Conservation (phyloP, 73 alveolate species). For the Paramecium sexaurelia region DNA sequence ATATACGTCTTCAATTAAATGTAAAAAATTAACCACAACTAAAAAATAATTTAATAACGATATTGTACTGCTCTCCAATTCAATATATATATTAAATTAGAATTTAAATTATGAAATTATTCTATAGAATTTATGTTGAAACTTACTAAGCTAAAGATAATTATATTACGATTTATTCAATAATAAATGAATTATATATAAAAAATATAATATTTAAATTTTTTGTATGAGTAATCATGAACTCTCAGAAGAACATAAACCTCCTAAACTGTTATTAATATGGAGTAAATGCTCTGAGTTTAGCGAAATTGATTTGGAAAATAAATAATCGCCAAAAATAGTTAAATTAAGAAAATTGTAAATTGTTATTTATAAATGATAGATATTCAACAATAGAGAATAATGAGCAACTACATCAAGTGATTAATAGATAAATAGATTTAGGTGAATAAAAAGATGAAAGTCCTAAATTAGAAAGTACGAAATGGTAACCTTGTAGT, state of each 20-base stretch:
- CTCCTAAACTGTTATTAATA: background rate
- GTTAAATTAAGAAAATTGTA: background rate
- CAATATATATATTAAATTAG: background rate
- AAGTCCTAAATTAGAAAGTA: background rate
- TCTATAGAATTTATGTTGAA: too few species aligned
- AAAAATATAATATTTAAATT: constrained; percentile 1
- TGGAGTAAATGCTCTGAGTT: constrained; percentile 49
- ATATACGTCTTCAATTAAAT: background rate
- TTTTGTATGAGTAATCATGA: background rate
- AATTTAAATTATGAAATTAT: background rate
- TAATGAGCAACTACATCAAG: background rate
- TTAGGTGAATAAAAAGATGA: background rate
- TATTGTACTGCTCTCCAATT: background rate
- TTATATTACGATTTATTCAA: too few species aligned
- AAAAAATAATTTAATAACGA: background rate
- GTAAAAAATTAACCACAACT: background rate
- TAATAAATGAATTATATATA: background rate
- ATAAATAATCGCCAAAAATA: background rate
- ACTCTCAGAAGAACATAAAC: constrained; percentile 3
- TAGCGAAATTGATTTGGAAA: constrained; percentile 36
- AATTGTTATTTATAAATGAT: background rate
- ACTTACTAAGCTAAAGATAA: too few species aligned
- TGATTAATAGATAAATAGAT: background rate
- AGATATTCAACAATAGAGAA: constrained; percentile 24
- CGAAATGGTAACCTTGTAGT: constrained; percentile 47